phyloP scores from a whole-genome alignment of 2,329 filamentous ascomycete genomes.

The Fusarium globosum region DNA sequence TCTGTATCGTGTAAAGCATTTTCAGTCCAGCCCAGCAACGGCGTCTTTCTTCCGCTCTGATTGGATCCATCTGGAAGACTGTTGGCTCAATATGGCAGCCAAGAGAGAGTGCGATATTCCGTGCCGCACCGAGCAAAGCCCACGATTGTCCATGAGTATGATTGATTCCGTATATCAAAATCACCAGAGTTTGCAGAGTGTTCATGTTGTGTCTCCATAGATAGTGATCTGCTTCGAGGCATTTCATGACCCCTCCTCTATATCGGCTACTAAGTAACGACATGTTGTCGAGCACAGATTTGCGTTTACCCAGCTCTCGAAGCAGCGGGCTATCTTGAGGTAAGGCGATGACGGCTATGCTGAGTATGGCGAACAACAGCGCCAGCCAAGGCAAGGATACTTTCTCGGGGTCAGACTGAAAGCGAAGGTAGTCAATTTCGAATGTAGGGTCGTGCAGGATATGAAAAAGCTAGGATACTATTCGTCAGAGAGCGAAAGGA shows the following conservation, averaged over 20 bases:
- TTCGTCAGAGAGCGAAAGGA: not conserved
- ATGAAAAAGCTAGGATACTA: not conserved
- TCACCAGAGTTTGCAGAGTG: constrained; percentile 15
- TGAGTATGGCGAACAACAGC: not conserved
- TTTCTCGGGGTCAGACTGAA: not conserved
- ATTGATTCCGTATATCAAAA: constrained; percentile 29
- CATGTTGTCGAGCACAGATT: constrained; percentile 10
- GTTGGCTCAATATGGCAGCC: constrained; percentile 24
- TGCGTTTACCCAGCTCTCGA: not conserved
- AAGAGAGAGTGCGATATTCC: constrained; percentile 21
- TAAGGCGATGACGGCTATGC: not conserved
- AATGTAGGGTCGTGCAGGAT: not conserved
- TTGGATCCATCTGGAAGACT: constrained; percentile 10
- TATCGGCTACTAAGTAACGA: constrained; percentile 8
- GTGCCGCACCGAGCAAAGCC: constrained; percentile 20
- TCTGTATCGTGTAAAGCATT: constrained; percentile 33
- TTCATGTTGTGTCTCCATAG: constrained; percentile 27
- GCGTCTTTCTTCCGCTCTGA: constrained; percentile 20
- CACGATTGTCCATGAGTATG: constrained; percentile 32
- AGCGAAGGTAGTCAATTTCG: not conserved
- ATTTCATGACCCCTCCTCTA: constrained; percentile 22
- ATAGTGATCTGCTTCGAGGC: constrained; percentile 25
- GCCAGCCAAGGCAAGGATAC: not conserved
- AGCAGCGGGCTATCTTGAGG: not conserved
- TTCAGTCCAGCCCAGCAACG: constrained; percentile 30